Evolutionary conservation across 1,284 basidiomycete genomes (phyloP).

Genomic region (Ceratobasidium theobromae): DNA sequence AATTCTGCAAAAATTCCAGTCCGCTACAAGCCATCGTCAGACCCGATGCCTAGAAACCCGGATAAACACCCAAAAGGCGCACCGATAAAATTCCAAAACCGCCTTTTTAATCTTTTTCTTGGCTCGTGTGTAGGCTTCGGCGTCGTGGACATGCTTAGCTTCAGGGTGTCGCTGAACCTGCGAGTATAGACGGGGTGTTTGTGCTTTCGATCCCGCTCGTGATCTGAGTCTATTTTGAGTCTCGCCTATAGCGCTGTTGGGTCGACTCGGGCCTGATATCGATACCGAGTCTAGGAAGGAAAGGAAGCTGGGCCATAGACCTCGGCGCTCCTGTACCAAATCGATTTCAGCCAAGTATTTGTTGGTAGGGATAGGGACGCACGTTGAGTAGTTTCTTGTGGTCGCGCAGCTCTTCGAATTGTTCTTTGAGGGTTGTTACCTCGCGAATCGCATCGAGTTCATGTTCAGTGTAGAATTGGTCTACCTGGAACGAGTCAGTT

Average conservation of each 20-base stretch:
- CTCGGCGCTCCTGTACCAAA: constrained; percentile 3
- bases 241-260: background rate
- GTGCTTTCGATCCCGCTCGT: constrained; percentile 5
- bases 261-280: too few relatives aligned
- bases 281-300: constrained; percentile 27
- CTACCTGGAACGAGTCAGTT: constrained; percentile 53
- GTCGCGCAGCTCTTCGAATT: constrained; percentile 71
- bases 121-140: constrained; percentile 78
- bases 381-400: constrained; percentile 72
- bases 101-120: constrained; percentile 82
- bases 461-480: constrained; percentile 74
- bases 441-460: constrained; percentile 65
- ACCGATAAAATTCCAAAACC: constrained; percentile 83
- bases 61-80: constrained; percentile 38
- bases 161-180: background rate
- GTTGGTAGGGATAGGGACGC: background rate
- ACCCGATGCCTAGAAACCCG: background rate
- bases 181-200: background rate
- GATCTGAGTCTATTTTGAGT: constrained; percentile 19
- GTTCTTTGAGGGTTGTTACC: constrained; percentile 59
- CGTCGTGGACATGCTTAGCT: constrained; percentile 58
- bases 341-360: background rate
- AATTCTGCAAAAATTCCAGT: constrained; percentile 82
- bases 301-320: constrained; percentile 34
- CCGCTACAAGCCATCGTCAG: constrained; percentile 57